A percentile compares a stretch with the other conserved stretches of the same genome.
Conservation (phyloP, 441 rosid species). For the Arabidopsis hybrid region DNA sequence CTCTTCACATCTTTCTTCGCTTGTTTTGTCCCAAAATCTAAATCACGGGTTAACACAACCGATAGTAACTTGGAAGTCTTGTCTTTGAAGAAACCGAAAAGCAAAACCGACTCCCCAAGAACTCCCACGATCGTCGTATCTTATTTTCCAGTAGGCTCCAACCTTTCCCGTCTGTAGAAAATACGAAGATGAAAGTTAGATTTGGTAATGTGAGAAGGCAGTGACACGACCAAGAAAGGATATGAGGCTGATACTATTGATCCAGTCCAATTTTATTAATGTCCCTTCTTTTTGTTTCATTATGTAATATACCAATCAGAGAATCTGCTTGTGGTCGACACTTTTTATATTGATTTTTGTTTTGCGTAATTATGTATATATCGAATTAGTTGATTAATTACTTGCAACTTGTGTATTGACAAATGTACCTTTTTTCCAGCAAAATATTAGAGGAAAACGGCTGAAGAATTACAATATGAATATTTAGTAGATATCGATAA, state of each 20-base stretch:
- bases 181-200: not conserved
- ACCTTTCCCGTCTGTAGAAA: conserved; percentile 11
- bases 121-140: conserved; percentile 15
- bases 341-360: not conserved
- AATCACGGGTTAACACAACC: not conserved
- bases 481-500: too few species aligned
- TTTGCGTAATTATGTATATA: not conserved
- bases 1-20: not conserved
- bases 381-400: not conserved
- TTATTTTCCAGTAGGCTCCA: conserved; percentile 15
- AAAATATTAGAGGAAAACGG: too few species aligned
- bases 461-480: too few species aligned
- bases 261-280: not conserved
- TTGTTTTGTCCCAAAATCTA: conserved; percentile 10
- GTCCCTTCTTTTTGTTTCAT: not conserved
- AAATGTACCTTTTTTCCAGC: too few species aligned
- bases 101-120: not conserved
- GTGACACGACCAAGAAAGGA: not conserved
- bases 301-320: not conserved
- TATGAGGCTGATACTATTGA: not conserved
- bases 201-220: not conserved
- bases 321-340: not conserved
- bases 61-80: conserved; percentile 5
- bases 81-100: conserved; percentile 11
- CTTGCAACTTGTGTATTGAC: too few species aligned